Conservation (phyloP, 2,329 filamentous ascomycete species). For the Furcasterigmium sp. region DNA sequence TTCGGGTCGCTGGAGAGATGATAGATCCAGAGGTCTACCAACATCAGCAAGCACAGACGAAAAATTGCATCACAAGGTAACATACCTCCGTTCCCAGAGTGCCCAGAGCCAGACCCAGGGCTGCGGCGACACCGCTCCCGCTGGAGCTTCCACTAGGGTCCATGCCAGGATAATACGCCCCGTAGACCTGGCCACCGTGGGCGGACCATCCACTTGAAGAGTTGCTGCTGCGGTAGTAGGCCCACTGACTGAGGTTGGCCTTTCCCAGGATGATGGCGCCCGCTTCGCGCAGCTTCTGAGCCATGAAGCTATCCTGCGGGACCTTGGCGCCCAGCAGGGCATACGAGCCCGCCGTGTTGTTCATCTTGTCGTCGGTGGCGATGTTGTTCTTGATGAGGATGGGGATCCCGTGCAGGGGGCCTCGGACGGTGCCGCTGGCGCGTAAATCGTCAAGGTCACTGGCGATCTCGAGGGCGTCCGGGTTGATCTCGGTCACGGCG, state of each 20-base stretch:
- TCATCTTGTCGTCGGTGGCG: conserved; percentile 61
- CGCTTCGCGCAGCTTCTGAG: conserved; percentile 54
- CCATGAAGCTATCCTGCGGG: conserved; percentile 62
- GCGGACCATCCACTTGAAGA: conserved; percentile 65
- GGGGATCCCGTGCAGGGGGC: conserved; percentile 69
- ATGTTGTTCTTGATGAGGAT: conserved; percentile 74
- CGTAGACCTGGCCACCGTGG: conserved; percentile 50
- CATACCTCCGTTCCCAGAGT: too few species aligned
- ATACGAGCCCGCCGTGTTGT: conserved; percentile 69
- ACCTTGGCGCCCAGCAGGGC: conserved; percentile 61
- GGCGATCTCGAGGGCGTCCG: conserved; percentile 61
- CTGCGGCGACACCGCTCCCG: too few species aligned
- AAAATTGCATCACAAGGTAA: neutral
- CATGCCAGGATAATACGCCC: neutral
- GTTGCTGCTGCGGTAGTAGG: conserved; percentile 61
- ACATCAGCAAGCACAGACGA: neutral
- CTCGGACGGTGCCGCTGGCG: conserved; percentile 44
- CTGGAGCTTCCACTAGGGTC: conserved; percentile 9
- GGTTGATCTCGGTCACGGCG: conserved; percentile 61
- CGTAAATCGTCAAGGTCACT: conserved; percentile 56
- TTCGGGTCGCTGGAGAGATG: conserved; percentile 66
- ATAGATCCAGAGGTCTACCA: conserved; percentile 25
- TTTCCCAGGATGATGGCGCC: conserved; percentile 69
- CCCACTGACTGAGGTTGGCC: conserved; percentile 68
- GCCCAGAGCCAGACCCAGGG: too few species aligned